Conservation (phyloP, 2,329 filamentous ascomycete genomes). For the Alternaria sp. region DNA sequence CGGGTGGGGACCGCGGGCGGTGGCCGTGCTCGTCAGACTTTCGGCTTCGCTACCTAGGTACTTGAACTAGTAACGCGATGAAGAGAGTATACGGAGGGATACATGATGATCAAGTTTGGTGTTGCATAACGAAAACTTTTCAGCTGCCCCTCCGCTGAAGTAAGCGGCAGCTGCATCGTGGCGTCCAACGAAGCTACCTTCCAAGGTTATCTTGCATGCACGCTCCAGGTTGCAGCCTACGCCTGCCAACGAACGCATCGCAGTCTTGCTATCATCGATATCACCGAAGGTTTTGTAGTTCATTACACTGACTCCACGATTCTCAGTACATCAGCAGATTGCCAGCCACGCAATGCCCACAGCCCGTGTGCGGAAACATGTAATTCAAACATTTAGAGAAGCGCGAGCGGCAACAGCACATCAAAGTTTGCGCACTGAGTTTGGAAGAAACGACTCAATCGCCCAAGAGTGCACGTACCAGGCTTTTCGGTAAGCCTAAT, state of each 20-base stretch:
- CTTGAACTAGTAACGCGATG: not conserved
- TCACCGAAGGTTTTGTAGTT: accelerated
- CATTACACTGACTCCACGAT: not conserved
- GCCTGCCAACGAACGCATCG: accelerated
- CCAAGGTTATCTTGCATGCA: not conserved
- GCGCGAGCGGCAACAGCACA: not conserved
- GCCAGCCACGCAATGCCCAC: not conserved
- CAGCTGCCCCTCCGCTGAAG: not conserved
- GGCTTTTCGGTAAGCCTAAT: not conserved
- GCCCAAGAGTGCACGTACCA: not conserved
- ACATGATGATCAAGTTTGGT: accelerated
- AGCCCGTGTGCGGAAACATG: too few species aligned
- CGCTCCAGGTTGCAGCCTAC: not conserved
- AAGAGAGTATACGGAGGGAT: accelerated
- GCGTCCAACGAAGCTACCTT: not conserved
- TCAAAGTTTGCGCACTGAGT: not conserved
- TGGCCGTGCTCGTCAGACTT: too few species aligned
- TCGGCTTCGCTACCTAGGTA: too few species aligned
- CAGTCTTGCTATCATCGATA: accelerated
- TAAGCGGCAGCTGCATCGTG: not conserved
- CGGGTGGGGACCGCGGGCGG: too few species aligned
- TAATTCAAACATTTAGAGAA: too few species aligned
- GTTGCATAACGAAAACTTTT: not conserved
- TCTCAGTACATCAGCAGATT: not conserved
- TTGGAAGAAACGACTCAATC: not conserved